Percentiles rank a stretch among this genome's conserved stretches.
Evolutionary conservation across 768 basidiomycete genomes (phyloP).

Genomic region (Hygrophoropsis aurantiaca): DNA sequence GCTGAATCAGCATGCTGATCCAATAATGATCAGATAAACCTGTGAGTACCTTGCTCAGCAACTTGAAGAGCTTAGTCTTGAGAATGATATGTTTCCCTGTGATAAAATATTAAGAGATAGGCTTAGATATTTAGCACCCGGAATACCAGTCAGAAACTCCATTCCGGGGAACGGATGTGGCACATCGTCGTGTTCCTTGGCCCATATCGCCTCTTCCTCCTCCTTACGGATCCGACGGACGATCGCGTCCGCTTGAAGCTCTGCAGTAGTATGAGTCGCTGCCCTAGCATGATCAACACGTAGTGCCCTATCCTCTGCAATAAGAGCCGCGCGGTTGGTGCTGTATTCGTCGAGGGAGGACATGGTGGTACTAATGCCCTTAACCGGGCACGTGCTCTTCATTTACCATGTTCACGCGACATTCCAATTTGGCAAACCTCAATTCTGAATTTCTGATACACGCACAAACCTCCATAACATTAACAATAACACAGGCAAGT

Average conservation of each 20-base stretch:
- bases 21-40: background rate
- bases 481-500: too few species aligned
- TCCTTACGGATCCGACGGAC: slow-evolving; percentile 51
- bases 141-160: slow-evolving; percentile 70
- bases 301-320: slow-evolving; percentile 45
- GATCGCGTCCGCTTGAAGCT: slow-evolving; percentile 56
- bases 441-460: too few species aligned
- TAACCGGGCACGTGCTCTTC: background rate
- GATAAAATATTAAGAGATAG: background rate
- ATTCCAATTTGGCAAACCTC: background rate
- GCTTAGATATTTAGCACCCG: background rate
- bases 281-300: slow-evolving; percentile 45
- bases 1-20: background rate
- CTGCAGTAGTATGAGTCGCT: slow-evolving; percentile 30
- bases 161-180: slow-evolving; percentile 74
- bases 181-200: slow-evolving; percentile 46
- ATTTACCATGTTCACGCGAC: slow-evolving; percentile 4
- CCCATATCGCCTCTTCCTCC: slow-evolving; percentile 65
- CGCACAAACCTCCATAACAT: too few species aligned
- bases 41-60: slow-evolving; percentile 53
- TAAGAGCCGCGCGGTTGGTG: slow-evolving; percentile 26
- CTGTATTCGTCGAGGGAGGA: slow-evolving; percentile 18
- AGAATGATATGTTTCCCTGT: slow-evolving; percentile 57
- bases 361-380: slow-evolving; percentile 1
- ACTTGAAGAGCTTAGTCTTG: slow-evolving; percentile 59